Evolutionary conservation across 2,329 filamentous ascomycete species (phyloP), one percentile per base, ranked within the genome.

Genomic region (Endothia cerciana): DNA sequence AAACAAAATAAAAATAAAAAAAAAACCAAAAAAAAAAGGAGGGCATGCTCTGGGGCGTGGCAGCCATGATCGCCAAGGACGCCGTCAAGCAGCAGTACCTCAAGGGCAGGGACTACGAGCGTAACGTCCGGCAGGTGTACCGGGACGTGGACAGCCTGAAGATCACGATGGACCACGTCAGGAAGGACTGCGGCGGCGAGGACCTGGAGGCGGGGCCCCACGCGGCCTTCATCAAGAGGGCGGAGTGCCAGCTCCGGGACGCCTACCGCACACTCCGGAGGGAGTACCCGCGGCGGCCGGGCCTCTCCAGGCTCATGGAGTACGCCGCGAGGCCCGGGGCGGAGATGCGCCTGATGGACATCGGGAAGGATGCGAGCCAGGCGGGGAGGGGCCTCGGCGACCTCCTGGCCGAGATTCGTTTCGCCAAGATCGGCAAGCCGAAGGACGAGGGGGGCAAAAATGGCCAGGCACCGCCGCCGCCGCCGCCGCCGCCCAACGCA

Each of bases 341-440:
- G 4, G 64, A 65, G 64, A 62, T 65, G 64, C 38, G 49, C 25
- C 59, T 65, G 19, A 28, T 62, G 22, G 64, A 65, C 40, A 53
- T 65, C 38, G 64, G 64, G 3, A 65, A 65, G 30, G 64, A 65
- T 49, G 64, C 64, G 13, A 62, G 49, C 59, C 63, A 65, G 59
- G 57, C 64, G 25, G 64, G 58, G 3, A 57, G 56, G 28, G 64
- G 64, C 7, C 51, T 65, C 6, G 55, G 55, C 11, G 64, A 62
- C 51, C 51, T 65, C 2, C 58, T 65, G 25, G 59, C 64, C 4
- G 64, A 65, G 59, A 65, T 65, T 17, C 64, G 64, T 11, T 65
- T 65, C 41, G 17, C 64, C 4, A 62, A 65, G 25, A 58, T 65
- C 2, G 64, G 64, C 28, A 51, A 41, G 13, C 40, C 47, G 28